Evolutionary conservation across 805 yeast species (phyloP).

Genomic region (Wickerhamiella musiphila): DNA sequence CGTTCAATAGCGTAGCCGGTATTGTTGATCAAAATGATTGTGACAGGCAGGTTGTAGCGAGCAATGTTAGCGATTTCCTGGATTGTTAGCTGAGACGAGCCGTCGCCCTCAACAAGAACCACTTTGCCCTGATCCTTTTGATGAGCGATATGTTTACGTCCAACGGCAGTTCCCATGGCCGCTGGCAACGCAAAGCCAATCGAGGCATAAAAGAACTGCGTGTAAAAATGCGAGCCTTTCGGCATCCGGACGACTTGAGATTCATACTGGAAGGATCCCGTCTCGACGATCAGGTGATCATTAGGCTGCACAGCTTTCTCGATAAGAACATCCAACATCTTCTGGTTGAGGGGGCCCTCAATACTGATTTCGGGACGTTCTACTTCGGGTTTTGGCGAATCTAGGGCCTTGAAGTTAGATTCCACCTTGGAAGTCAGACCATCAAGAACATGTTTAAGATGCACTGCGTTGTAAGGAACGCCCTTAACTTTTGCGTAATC

Average conservation of each 20-base stretch:
- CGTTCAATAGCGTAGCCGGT: constrained; percentile 85
- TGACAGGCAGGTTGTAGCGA: constrained; percentile 43
- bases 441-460: constrained; percentile 35
- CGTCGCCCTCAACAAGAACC: constrained; percentile 73
- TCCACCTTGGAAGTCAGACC: constrained; percentile 24
- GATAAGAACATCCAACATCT: constrained; percentile 25
- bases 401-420: constrained; percentile 11
- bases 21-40: constrained; percentile 63
- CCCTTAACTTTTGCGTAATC: constrained; percentile 34
- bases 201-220: constrained; percentile 66
- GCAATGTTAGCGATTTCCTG: constrained; percentile 62
- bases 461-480: constrained; percentile 25
- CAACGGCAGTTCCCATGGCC: constrained; percentile 66
- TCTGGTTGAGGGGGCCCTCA: constrained; percentile 23
- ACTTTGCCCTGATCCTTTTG: constrained; percentile 32
- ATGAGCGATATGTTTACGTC: constrained; percentile 22
- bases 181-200: constrained; percentile 85
- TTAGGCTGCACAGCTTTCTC: constrained; percentile 33
- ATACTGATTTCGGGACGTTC: constrained; percentile 16
- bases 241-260: constrained; percentile 52
- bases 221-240: constrained; percentile 26
- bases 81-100: constrained; percentile 85
- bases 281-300: constrained; percentile 64
- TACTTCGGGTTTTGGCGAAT: constrained; percentile 11
- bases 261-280: constrained; percentile 72